Conservation (phyloP, 345 rosid species). For the Dovyalis caffra region DNA sequence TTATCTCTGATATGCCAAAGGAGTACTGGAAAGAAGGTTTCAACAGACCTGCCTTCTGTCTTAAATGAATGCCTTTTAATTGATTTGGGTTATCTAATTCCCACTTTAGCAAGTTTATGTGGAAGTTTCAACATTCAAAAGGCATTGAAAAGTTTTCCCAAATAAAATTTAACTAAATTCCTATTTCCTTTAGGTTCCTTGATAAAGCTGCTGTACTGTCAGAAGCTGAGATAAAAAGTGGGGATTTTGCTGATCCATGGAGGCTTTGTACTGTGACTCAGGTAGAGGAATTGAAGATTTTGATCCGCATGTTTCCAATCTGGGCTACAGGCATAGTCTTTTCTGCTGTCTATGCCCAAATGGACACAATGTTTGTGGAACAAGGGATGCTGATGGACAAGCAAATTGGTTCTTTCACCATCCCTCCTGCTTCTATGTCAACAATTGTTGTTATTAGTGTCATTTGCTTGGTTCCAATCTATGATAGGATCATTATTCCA, state of each 20-base stretch:
- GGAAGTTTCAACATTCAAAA: too few relatives aligned
- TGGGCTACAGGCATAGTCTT: slow-evolving; percentile 69
- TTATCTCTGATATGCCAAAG: too few relatives aligned
- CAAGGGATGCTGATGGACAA: slow-evolving; percentile 78
- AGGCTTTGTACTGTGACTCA: slow-evolving; percentile 46
- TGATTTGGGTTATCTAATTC: too few relatives aligned
- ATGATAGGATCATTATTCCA: slow-evolving; percentile 58
- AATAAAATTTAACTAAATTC: not conserved
- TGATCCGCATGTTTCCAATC: slow-evolving; percentile 51
- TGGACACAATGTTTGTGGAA: slow-evolving; percentile 69
- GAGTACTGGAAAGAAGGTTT: too few relatives aligned
- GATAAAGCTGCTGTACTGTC: not conserved
- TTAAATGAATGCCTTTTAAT: too few relatives aligned
- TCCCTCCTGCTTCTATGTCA: slow-evolving; percentile 69
- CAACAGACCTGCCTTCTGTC: too few relatives aligned
- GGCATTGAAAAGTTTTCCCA: too few relatives aligned
- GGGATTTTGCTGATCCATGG: slow-evolving; percentile 36
- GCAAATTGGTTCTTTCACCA: slow-evolving; percentile 39
- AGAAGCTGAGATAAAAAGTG: not conserved
- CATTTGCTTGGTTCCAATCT: slow-evolving; percentile 42
- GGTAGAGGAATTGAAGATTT: slow-evolving; percentile 66
- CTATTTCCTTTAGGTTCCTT: not conserved
- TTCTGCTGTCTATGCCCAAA: slow-evolving; percentile 64
- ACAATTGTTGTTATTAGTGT: slow-evolving; percentile 57
- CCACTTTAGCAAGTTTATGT: too few relatives aligned